Conservation (phyloP, 1,284 basidiomycete species). For the Agaricales sp. region DNA sequence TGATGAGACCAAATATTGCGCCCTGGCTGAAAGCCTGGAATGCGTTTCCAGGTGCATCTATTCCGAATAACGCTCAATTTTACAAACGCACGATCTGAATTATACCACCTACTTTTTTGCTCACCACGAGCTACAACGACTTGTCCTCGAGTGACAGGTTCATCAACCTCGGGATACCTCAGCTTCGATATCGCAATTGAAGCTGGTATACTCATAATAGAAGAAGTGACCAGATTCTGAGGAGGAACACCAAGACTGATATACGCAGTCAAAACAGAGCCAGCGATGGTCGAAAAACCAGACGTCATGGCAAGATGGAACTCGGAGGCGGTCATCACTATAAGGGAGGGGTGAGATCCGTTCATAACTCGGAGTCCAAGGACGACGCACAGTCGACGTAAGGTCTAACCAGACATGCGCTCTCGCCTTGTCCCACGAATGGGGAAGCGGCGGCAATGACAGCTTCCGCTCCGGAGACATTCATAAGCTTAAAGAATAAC, state of each 20-base stretch:
- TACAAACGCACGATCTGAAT: slow-evolving; percentile 1
- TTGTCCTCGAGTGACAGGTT: slow-evolving; percentile 76
- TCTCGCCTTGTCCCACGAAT: slow-evolving; percentile 87
- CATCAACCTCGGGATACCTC: slow-evolving; percentile 74
- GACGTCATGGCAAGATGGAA: slow-evolving; percentile 86
- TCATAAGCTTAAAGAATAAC: slow-evolving; percentile 88
- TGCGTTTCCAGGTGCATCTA: slow-evolving; percentile 48
- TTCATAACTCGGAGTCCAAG: slow-evolving; percentile 9
- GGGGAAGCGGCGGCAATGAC: slow-evolving; percentile 88
- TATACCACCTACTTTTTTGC: slow-evolving; percentile 31
- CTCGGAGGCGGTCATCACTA: slow-evolving; percentile 81
- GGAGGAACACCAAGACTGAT: slow-evolving; percentile 76
- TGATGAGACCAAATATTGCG: slow-evolving; percentile 76
- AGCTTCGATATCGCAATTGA: slow-evolving; percentile 88
- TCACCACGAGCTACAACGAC: slow-evolving; percentile 72
- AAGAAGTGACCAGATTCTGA: slow-evolving; percentile 79
- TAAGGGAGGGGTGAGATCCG: no score
- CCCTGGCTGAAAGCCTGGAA: slow-evolving; percentile 87
- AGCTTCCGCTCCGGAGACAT: slow-evolving; percentile 83
- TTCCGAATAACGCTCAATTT: slow-evolving; percentile 2
- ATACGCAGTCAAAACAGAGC: slow-evolving; percentile 81
- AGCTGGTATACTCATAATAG: slow-evolving; percentile 91
- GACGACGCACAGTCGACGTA: slow-evolving; percentile 55
- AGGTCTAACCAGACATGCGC: slow-evolving; percentile 75
- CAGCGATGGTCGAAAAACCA: slow-evolving; percentile 87